These are phyloP conservation scores for Chlorencoelia australis DNA, from an alignment of 2,329 filamentous ascomycete genomes.

Conservation along the genomic window DNA sequence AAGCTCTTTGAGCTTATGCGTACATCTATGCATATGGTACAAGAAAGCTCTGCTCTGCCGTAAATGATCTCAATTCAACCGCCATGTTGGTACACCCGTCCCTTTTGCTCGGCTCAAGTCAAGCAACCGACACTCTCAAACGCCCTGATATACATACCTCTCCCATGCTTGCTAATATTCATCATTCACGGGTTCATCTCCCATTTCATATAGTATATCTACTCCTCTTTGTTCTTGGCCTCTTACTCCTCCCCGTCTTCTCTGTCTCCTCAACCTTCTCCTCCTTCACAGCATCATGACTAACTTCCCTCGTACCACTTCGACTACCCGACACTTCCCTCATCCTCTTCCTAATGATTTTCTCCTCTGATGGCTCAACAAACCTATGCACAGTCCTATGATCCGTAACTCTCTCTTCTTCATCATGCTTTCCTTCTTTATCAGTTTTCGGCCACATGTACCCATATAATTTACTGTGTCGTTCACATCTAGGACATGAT, in stretches of 20 bases:
- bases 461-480: conserved; percentile 91
- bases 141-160: too few relatives aligned
- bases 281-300: conserved; percentile 8
- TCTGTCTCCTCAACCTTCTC: conserved; percentile 4
- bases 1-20: too few relatives aligned
- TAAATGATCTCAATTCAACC: too few relatives aligned
- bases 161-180: too few relatives aligned
- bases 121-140: too few relatives aligned
- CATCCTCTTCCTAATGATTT: conserved; percentile 16
- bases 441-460: conserved; percentile 96
- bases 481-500: conserved; percentile 84
- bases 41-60: too few relatives aligned
- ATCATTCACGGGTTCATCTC: too few relatives aligned
- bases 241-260: conserved; percentile 1
- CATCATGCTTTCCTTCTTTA: conserved; percentile 62
- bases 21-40: too few relatives aligned
- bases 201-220: conserved; percentile 7
- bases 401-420: conserved; percentile 58
- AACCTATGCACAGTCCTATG: conserved; percentile 85
- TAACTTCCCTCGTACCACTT: conserved; percentile 15
- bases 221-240: conserved; percentile 3
- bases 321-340: conserved; percentile 16
- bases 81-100: too few relatives aligned
- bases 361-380: conserved; percentile 59
- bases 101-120: too few relatives aligned